Conservation (phyloP, 2,329 filamentous ascomycete genomes). For the Ophiocordyceps unilateralis region DNA sequence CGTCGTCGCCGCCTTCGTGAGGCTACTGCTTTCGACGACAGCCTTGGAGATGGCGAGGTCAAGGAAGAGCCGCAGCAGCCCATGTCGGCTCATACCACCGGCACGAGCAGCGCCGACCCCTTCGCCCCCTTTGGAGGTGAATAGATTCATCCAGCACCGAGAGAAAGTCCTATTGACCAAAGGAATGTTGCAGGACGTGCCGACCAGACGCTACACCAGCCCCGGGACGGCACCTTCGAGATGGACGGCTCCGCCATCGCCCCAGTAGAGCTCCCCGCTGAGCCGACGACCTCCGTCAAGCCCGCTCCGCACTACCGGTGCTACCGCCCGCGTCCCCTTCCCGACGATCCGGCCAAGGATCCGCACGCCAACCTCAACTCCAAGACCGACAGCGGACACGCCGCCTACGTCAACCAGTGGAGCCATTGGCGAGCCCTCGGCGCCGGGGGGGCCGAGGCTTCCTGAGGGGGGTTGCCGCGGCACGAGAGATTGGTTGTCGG, state of each 20-base stretch:
- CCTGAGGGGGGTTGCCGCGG: no score
- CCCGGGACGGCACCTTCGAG: conserved; percentile 15
- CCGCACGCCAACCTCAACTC: conserved; percentile 18
- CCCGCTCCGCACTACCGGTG: not conserved
- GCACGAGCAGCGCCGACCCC: conserved; percentile 14
- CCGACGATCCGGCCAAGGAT: conserved; percentile 8
- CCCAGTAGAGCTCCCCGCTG: conserved; percentile 17
- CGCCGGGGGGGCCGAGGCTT: not conserved
- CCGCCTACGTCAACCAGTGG: conserved; percentile 20
- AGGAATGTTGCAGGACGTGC: no score
- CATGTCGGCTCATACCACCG: conserved; percentile 11
- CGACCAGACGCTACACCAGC: conserved; percentile 15
- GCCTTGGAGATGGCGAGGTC: conserved; percentile 7
- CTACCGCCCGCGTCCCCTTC: conserved; percentile 2
- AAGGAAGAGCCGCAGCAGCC: conserved; percentile 7
- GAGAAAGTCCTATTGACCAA: not conserved
- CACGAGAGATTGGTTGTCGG: no score
- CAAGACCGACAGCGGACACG: conserved; percentile 11
- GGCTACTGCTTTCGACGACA: conserved; percentile 1
- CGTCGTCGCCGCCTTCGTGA: conserved; percentile 2
- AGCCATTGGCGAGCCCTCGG: conserved; percentile 11
- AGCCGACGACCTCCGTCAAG: conserved; percentile 3
- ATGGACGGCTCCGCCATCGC: conserved; percentile 17
- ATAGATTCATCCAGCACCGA: conserved; percentile 1
- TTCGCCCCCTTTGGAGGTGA: conserved; percentile 29